Evolutionary conservation across 768 basidiomycete genomes (phyloP), one percentile per base, ranked within the genome.

Genomic region (Rhizopogon sp.): DNA sequence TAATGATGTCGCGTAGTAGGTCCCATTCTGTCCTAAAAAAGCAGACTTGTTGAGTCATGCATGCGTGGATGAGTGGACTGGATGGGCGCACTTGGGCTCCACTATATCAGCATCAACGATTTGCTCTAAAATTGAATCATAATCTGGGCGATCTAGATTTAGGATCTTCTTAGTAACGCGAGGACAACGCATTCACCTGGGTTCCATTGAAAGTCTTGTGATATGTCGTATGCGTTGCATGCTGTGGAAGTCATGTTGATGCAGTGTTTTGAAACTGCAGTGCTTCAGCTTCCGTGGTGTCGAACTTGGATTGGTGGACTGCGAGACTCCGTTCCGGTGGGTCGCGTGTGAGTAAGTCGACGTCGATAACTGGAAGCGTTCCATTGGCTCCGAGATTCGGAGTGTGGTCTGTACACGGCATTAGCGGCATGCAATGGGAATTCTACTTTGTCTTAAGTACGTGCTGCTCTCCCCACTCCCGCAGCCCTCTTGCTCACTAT

Each of bases 1-100:
- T 91, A 66, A 93, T 82, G 53, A 83, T 80, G 63, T 85, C 79
- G 39, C 88, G 81, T 43, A 93, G 75, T 40, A 76, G 69, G 17
- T 75, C 62, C 92, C 91, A 94, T 64, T 88, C 85, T 62, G 75
- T 73, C 62, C 87, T 87, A 70, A 42, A 50, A 55, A 46, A 44
- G 44, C 44, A 25, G 2, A n/a, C 22, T 20, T 25, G 37, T 35
- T 61, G 42, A 62, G 60, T 55, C 58, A 58, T 43, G 46, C 52
- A 54, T 50, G 41, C 56, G 46, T 40, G 50, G 20, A 44, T 40
- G 9, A 25, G 39, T 35, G 47, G 31, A n/a, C 42, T 37, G 7
- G 53, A 44, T 35, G 41, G 57, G 39, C 46, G 45, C 44, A 61
- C 57, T 70, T 80, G 58, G 66, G 88, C 82, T 87, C 78, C 59